Evolutionary conservation across 805 yeast species (phyloP).

Genomic region (Nakazawaea populi): DNA sequence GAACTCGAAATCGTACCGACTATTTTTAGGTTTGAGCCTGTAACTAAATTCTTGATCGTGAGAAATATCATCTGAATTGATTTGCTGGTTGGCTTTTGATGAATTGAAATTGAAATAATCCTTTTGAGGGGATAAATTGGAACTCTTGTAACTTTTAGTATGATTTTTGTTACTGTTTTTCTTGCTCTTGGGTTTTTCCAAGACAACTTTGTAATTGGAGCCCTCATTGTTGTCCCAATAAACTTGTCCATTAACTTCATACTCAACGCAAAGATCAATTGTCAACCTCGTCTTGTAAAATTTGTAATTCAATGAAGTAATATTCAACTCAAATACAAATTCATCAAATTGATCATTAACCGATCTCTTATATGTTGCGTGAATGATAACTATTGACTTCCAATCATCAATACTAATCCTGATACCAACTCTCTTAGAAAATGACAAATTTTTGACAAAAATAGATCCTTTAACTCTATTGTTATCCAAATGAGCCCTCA

Average conservation of each 20-base stretch:
- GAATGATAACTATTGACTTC: slow-evolving; percentile 41
- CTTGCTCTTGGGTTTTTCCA: slow-evolving; percentile 17
- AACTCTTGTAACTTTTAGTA: background rate
- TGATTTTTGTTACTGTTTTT: background rate
- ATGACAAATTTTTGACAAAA: slow-evolving; percentile 31
- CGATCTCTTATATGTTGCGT: slow-evolving; percentile 19
- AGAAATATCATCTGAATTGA: background rate
- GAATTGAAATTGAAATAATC: slow-evolving; percentile 8
- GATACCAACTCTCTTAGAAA: slow-evolving; percentile 33
- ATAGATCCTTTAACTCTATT: slow-evolving; percentile 32
- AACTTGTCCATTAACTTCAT: slow-evolving; percentile 23
- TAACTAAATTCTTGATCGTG: slow-evolving; percentile 8
- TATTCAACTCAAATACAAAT: slow-evolving; percentile 44
- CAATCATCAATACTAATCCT: slow-evolving; percentile 47
- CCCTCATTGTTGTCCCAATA: slow-evolving; percentile 37
- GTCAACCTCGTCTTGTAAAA: slow-evolving; percentile 20
- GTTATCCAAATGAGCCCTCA: slow-evolving; percentile 33
- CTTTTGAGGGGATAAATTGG: background rate
- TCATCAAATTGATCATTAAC: slow-evolving; percentile 27
- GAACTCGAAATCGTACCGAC: slow-evolving; percentile 13
- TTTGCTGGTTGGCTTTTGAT: slow-evolving; percentile 5
- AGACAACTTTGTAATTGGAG: slow-evolving; percentile 30
- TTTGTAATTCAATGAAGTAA: slow-evolving; percentile 27
- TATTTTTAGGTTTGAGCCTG: slow-evolving; percentile 5
- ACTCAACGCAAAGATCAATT: slow-evolving; percentile 34